Percentiles rank a stretch among this genome's conserved stretches.
These are phyloP conservation scores for Phytophthora fragariae DNA, from an alignment of 352 stramenopile species.

Conservation along the genomic window DNA sequence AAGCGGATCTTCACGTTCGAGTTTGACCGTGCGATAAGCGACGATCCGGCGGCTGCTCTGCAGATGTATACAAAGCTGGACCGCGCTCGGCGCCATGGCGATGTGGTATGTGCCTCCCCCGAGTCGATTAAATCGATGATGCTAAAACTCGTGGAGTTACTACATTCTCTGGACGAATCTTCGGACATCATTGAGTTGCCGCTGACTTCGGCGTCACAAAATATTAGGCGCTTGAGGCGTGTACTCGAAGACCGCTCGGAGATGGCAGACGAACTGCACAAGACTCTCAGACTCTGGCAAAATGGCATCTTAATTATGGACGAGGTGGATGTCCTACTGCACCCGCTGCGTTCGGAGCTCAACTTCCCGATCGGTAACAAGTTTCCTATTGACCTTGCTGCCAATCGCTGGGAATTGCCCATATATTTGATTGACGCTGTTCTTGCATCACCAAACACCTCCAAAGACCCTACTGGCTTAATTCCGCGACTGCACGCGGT, in stretches of 20 bases:
- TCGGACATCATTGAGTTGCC: conserved; percentile 74
- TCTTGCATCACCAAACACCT: conserved; percentile 50
- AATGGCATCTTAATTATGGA: conserved; percentile 95
- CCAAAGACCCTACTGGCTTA: conserved; percentile 28
- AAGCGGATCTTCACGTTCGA: conserved; percentile 99
- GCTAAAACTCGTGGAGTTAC: conserved; percentile 97
- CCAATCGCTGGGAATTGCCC: conserved; percentile 92
- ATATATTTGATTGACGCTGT: conserved; percentile 96
- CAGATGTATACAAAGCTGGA: conserved; percentile 90
- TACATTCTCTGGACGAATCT: conserved; percentile 91
- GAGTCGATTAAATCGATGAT: conserved; percentile 99
- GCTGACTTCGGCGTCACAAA: conserved; percentile 68
- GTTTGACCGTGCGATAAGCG: conserved; percentile 97
- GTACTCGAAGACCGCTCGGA: conserved; percentile 83
- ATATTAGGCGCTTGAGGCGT: conserved; percentile 70
- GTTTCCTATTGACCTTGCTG: conserved; percentile 89
- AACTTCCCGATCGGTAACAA: conserved; percentile 95
- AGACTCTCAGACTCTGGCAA: conserved; percentile 92
- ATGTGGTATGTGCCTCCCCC: conserved; percentile 98
- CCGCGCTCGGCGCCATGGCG: conserved; percentile 87
- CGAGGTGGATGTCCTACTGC: conserved; percentile 93
- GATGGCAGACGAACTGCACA: conserved; percentile 92
- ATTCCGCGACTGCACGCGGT: conserved; percentile 87
- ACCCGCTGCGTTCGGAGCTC: conserved; percentile 91
- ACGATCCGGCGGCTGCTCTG: conserved; percentile 67